Conservation (phyloP, 768 basidiomycete species). For the Tulasnella sp. region DNA sequence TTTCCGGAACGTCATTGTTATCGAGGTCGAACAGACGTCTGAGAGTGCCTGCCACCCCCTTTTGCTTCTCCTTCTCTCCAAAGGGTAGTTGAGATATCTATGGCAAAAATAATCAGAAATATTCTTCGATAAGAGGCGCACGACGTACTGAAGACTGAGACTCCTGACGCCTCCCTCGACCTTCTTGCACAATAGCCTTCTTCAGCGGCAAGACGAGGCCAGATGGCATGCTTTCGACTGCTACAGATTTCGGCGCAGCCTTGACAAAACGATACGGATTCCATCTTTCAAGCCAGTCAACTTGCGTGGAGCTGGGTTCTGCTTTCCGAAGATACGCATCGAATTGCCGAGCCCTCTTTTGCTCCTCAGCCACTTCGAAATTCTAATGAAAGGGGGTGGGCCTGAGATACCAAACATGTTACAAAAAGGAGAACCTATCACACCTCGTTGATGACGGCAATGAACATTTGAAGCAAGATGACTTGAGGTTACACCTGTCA, state of each 20-base stretch:
- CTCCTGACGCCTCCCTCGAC: background rate
- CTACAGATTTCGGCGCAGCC: constrained; percentile 58
- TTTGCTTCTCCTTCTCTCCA: background rate
- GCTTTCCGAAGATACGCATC: constrained; percentile 42
- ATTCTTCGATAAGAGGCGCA: background rate
- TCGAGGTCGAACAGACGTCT: constrained; percentile 2
- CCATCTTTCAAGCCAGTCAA: constrained; percentile 56
- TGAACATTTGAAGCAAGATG: constrained; percentile 90
- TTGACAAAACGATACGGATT: constrained; percentile 85
- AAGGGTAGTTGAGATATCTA: background rate
- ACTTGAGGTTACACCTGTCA: constrained; percentile 35
- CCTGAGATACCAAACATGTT: background rate
- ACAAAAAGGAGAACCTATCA: background rate
- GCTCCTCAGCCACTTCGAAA: constrained; percentile 84
- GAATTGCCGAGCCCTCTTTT: constrained; percentile 72
- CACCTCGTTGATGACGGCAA: constrained; percentile 86
- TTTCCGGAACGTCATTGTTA: background rate
- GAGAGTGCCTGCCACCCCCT: background rate
- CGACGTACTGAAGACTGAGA: background rate
- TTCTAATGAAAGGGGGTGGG: constrained; percentile 33
- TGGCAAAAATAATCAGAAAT: background rate
- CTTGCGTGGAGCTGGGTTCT: constrained; percentile 27
- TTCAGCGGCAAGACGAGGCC: constrained; percentile 70
- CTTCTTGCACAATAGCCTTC: constrained; percentile 46
- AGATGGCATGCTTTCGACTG: constrained; percentile 58